These are phyloP conservation scores for Gaeumannomyces sp. DNA, from an alignment of 2,329 filamentous ascomycete species.

Conservation along the genomic window DNA sequence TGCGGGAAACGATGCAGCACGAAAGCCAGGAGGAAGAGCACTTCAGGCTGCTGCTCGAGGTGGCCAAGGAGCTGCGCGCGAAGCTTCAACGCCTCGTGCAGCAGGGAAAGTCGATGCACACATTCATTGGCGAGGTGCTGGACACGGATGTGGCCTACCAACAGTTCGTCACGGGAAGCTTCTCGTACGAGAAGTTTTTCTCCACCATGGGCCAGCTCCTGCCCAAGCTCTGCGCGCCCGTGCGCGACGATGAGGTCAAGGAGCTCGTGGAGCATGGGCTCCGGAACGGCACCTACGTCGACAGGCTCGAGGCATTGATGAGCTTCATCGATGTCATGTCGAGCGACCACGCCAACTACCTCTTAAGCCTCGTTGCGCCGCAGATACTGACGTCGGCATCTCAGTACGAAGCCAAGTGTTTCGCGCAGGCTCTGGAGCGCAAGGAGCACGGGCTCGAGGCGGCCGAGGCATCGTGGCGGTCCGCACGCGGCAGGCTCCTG, in stretches of 20 bases:
- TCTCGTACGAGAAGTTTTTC: constrained; percentile 79
- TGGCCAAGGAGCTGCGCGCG: constrained; percentile 63
- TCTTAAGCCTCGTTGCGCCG: constrained; percentile 65
- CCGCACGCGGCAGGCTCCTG: constrained; percentile 57
- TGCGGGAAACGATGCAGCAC: constrained; percentile 58
- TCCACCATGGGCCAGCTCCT: constrained; percentile 67
- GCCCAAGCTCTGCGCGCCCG: constrained; percentile 73
- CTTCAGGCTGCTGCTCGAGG: constrained; percentile 62
- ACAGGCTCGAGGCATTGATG: constrained; percentile 68
- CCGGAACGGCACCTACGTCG: constrained; percentile 58
- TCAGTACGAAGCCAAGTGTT: constrained; percentile 68
- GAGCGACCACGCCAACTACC: constrained; percentile 77
- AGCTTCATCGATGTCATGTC: constrained; percentile 72
- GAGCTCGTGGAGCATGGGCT: constrained; percentile 58
- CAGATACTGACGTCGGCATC: constrained; percentile 64
- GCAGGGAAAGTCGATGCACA: constrained; percentile 66
- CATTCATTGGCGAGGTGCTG: constrained; percentile 66
- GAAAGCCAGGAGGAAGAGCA: constrained; percentile 59
- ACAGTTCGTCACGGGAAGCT: constrained; percentile 64
- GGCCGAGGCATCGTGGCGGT: constrained; percentile 61
- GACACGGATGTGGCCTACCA: constrained; percentile 65
- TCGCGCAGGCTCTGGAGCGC: constrained; percentile 57
- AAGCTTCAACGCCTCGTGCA: constrained; percentile 69
- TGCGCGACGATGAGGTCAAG: constrained; percentile 71
- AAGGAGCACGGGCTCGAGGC: constrained; percentile 47